phyloP scores from a whole-genome alignment of 768 basidiomycete genomes.

The Crepidotus variabilis region DNA sequence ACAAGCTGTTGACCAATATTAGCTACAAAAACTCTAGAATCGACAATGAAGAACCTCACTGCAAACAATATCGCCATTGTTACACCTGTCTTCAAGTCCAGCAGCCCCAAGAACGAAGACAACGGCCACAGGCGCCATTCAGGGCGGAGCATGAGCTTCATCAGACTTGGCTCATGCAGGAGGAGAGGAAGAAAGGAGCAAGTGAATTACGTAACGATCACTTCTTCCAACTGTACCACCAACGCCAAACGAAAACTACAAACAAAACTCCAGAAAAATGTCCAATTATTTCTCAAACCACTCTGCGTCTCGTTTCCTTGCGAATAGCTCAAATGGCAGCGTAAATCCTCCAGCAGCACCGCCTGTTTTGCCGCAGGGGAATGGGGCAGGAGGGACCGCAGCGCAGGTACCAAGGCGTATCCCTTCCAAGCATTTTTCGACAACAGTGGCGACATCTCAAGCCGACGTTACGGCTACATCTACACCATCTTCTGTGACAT shows the following conservation, averaged over 20 bases:
- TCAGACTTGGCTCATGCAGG: conserved; percentile 28
- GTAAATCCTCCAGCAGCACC: background rate
- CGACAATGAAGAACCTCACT: conserved; percentile 40
- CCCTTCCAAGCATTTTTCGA: conserved; percentile 72
- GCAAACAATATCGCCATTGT: conserved; percentile 86
- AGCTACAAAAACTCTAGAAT: conserved; percentile 1
- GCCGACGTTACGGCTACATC: conserved; percentile 40
- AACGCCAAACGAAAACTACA: conserved; percentile 3
- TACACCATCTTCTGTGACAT: conserved; percentile 30
- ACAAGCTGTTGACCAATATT: conserved; percentile 50
- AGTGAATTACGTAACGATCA: conserved; percentile 25
- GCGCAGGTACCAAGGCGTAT: conserved; percentile 29
- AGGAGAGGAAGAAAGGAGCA: conserved; percentile 17
- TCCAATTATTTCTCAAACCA: conserved; percentile 84
- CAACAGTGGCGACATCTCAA: conserved; percentile 36
- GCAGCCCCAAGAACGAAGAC: conserved; percentile 76
- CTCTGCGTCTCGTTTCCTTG: conserved; percentile 67
- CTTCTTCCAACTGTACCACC: conserved; percentile 11
- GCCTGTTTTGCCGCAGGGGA: background rate
- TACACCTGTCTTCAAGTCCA: conserved; percentile 94
- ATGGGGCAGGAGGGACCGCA: background rate
- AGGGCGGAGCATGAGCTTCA: conserved; percentile 80
- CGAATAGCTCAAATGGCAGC: conserved; percentile 38
- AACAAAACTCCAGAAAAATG: conserved; percentile 31
- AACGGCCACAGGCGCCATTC: conserved; percentile 84